phyloP scores from a whole-genome alignment of 1,139 yeast genomes.

The Saccharomycopsis hybrid region DNA sequence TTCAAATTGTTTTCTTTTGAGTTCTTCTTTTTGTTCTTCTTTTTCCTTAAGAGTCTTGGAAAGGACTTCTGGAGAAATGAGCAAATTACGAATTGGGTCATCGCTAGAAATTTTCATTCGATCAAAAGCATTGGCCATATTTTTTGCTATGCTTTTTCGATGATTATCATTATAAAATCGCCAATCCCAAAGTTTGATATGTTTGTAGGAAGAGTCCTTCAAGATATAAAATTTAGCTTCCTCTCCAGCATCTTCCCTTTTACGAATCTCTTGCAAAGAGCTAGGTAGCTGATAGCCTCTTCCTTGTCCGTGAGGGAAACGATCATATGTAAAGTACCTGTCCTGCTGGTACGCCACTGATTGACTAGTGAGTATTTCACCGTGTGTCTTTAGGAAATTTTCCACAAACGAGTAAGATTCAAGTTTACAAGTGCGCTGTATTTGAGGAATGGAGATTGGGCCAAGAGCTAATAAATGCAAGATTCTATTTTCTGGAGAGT shows the following conservation, averaged over 20 bases:
- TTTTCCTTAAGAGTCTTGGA: slow-evolving; percentile 4
- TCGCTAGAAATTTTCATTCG: slow-evolving; percentile 8
- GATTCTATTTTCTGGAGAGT: slow-evolving; percentile 17
- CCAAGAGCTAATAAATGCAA: slow-evolving; percentile 21
- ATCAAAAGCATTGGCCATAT: slow-evolving; percentile 18
- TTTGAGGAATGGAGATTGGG: slow-evolving; percentile 11
- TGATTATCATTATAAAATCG: slow-evolving; percentile 5
- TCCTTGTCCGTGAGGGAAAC: slow-evolving; percentile 7
- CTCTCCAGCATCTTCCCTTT: background rate
- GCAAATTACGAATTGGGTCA: slow-evolving; percentile 16
- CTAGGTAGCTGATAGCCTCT: background rate
- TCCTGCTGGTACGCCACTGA: slow-evolving; percentile 10
- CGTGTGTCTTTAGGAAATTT: slow-evolving; percentile 8
- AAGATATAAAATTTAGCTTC: slow-evolving; percentile 10
- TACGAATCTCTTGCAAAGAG: background rate
- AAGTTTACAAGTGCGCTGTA: slow-evolving; percentile 12
- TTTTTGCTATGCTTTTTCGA: slow-evolving; percentile 10
- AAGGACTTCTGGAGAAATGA: slow-evolving; percentile 14
- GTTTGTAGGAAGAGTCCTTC: slow-evolving; percentile 18
- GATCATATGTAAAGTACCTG: slow-evolving; percentile 5
- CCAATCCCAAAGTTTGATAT: slow-evolving; percentile 20
- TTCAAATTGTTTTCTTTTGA: slow-evolving; percentile 7
- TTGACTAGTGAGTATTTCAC: background rate
- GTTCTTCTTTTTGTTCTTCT: slow-evolving; percentile 10
- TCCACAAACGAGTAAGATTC: slow-evolving; percentile 2